Percentiles rank a stretch among this genome's conserved stretches.
Evolutionary conservation across 2,329 filamentous ascomycete species (phyloP).

Genomic region (Phyllosticta capitalensis): DNA sequence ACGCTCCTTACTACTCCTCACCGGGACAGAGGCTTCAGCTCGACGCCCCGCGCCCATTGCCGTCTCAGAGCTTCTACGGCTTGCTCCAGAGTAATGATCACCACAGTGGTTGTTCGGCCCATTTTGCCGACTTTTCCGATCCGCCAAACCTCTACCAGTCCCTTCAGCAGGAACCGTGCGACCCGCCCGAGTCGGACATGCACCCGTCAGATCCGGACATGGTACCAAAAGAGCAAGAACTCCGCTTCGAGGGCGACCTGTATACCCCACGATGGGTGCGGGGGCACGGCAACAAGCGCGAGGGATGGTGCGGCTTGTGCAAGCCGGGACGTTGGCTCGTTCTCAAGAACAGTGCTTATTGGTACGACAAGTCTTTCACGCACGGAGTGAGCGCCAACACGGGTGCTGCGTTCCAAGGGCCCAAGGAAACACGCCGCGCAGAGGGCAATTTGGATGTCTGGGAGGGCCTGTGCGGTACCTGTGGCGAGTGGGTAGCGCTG

Average conservation of each 20-base stretch:
- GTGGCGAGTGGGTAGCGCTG: conserved; percentile 70
- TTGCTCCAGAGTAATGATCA: conserved; percentile 69
- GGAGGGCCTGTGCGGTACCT: conserved; percentile 70
- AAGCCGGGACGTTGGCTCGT: conserved; percentile 79
- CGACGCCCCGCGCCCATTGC: conserved; percentile 47
- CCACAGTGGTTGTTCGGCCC: conserved; percentile 49
- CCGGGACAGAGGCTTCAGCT: conserved; percentile 42
- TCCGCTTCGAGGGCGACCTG: conserved; percentile 70
- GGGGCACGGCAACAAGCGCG: conserved; percentile 76
- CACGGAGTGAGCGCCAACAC: conserved; percentile 79
- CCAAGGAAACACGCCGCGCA: conserved; percentile 64
- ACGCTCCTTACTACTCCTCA: conserved; percentile 36
- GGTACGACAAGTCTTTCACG: conserved; percentile 88
- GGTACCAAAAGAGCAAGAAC: conserved; percentile 62
- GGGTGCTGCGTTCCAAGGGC: conserved; percentile 67
- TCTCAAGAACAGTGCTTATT: conserved; percentile 82
- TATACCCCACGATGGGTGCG: conserved; percentile 80
- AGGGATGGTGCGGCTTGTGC: conserved; percentile 85
- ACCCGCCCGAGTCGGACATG: conserved; percentile 73
- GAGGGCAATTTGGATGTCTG: conserved; percentile 74
- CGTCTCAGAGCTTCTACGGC: conserved; percentile 64
- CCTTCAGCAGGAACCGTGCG: conserved; percentile 61
- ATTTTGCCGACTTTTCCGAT: conserved; percentile 65
- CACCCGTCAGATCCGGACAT: conserved; percentile 67
- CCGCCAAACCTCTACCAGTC: conserved; percentile 70